Conservation (phyloP, 2,329 filamentous ascomycete species). For the Mycocentrospora acerina region DNA sequence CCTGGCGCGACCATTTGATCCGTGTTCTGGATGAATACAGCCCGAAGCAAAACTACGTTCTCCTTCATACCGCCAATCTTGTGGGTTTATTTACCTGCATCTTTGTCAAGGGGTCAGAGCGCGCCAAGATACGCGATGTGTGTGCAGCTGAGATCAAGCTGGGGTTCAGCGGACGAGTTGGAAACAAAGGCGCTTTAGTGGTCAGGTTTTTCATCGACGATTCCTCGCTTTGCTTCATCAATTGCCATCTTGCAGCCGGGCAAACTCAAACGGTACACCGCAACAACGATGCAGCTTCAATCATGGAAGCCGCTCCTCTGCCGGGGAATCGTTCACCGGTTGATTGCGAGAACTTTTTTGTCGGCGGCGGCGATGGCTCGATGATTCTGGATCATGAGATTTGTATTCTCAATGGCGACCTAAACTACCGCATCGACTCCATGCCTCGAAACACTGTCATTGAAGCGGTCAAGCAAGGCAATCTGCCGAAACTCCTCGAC, state of each 20-base stretch:
- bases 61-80: conserved; percentile 85
- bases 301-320: conserved; percentile 78
- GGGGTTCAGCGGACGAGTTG: conserved; percentile 91
- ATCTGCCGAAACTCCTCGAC: conserved; percentile 83
- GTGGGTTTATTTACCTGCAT: conserved; percentile 96
- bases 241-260: conserved; percentile 94
- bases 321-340: conserved; percentile 68
- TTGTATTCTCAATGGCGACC: conserved; percentile 92
- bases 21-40: conserved; percentile 81
- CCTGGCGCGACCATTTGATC: conserved; percentile 90
- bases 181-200: conserved; percentile 93
- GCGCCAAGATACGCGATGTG: conserved; percentile 74
- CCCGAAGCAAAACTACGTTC: conserved; percentile 75
- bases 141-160: conserved; percentile 85
- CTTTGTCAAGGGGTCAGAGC: conserved; percentile 81
- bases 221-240: conserved; percentile 91
- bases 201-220: conserved; percentile 94
- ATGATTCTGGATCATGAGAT: conserved; percentile 97
- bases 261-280: conserved; percentile 87
- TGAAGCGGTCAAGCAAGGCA: conserved; percentile 76
- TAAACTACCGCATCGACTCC: conserved; percentile 97
- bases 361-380: conserved; percentile 89
- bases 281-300: conserved; percentile 88
- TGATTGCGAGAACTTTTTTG: conserved; percentile 72
- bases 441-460: conserved; percentile 94